Percentiles rank a stretch among this genome's conserved stretches.
These are phyloP conservation scores for Scedosporium minutisporum DNA, from an alignment of 2,329 filamentous ascomycete species.

Conservation along the genomic window DNA sequence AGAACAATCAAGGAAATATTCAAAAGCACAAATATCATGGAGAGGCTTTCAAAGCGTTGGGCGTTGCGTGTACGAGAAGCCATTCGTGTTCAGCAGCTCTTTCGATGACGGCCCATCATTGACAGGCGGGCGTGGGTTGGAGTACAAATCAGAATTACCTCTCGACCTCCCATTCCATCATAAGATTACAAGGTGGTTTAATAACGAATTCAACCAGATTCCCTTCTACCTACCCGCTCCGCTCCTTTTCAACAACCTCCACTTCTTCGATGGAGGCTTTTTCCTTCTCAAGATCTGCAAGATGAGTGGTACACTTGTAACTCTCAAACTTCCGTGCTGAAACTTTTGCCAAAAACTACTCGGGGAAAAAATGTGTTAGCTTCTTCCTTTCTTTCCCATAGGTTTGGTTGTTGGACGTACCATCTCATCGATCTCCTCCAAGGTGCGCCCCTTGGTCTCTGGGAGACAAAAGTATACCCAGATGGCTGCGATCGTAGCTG, in stretches of 20 bases:
- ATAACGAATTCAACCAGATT: too few species aligned
- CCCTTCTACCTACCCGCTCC: background rate
- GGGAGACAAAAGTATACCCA: conserved; percentile 5
- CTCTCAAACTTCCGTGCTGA: conserved; percentile 1
- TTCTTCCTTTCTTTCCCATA: background rate
- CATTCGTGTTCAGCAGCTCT: too few species aligned
- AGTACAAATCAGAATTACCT: too few species aligned
- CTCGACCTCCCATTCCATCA: too few species aligned
- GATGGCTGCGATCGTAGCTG: conserved; percentile 8
- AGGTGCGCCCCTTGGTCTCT: conserved; percentile 7
- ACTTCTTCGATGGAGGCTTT: background rate
- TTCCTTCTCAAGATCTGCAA: background rate
- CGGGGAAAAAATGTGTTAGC: background rate
- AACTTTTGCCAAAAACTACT: conserved; percentile 6
- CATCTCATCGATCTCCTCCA: conserved; percentile 13
- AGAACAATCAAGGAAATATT: too few species aligned
- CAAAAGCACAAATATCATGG: too few species aligned
- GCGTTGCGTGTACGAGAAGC: too few species aligned
- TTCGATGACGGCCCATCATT: too few species aligned
- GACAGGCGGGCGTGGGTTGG: too few species aligned
- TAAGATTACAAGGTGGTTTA: too few species aligned
- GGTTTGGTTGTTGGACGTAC: background rate
- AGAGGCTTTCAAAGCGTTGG: too few species aligned
- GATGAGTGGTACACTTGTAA: conserved; percentile 1
- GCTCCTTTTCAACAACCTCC: background rate